A percentile compares a stretch with the other conserved stretches of the same genome.
Conservation (phyloP, 225 moss, liverwort and hornwort species). For the Rhytidiadelphus loreus region DNA sequence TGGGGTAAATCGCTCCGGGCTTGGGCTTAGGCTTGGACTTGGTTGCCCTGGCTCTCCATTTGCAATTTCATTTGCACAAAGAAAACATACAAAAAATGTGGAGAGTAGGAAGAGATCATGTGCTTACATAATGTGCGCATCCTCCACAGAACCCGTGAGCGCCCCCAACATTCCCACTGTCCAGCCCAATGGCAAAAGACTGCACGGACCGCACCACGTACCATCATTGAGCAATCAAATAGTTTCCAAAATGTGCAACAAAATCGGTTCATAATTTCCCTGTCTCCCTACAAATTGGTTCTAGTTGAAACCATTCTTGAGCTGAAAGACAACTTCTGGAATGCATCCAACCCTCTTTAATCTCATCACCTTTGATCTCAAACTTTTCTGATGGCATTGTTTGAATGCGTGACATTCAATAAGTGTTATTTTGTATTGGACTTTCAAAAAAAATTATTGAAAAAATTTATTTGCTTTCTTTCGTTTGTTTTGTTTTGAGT, state of each 20-base stretch:
- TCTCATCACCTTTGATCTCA: background rate
- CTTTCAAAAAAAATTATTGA: too few relatives aligned
- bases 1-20: background rate
- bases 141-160: conserved; percentile 67
- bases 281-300: background rate
- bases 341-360: background rate
- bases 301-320: background rate
- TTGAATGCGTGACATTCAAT: background rate
- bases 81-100: background rate
- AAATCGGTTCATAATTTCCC: background rate
- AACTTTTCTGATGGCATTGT: background rate
- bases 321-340: background rate
- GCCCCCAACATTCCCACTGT: conserved; percentile 74
- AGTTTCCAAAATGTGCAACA: background rate
- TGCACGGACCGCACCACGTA: background rate
- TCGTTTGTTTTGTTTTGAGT: background rate
- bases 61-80: background rate
- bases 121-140: conserved; percentile 69
- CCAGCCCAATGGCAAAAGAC: conserved; percentile 65
- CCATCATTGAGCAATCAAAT: background rate
- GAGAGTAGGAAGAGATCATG: background rate
- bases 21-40: background rate
- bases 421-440: too few relatives aligned
- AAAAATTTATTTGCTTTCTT: background rate
- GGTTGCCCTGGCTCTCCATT: background rate